phyloP scores from a whole-genome alignment of 2,329 filamentous ascomycete species.

The Neofusicoccum cordaticola region DNA sequence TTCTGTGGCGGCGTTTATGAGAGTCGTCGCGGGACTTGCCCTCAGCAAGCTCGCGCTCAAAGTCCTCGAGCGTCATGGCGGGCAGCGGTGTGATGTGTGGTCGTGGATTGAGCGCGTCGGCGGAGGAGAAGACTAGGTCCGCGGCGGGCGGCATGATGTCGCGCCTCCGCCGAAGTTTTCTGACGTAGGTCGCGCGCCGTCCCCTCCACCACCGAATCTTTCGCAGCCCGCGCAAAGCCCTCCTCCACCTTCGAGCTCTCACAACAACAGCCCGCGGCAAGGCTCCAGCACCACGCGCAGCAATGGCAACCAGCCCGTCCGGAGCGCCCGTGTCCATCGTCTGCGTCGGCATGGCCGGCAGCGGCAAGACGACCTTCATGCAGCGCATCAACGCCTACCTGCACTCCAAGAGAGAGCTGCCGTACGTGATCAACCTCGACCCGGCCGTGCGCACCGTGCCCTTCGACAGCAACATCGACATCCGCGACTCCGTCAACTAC shows the following conservation, averaged over 20 bases:
- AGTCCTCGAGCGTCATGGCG: slow-evolving; percentile 65
- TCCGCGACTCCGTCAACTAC: slow-evolving; percentile 98
- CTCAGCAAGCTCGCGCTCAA: slow-evolving; percentile 72
- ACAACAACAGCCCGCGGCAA: background rate
- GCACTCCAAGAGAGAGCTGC: slow-evolving; percentile 73
- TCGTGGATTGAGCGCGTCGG: background rate
- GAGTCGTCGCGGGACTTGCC: slow-evolving; percentile 56
- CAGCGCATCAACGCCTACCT: slow-evolving; percentile 94
- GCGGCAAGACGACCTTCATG: slow-evolving; percentile 99
- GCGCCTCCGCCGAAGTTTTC: slow-evolving; percentile 13
- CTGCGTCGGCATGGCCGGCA: slow-evolving; percentile 97
- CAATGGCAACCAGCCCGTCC: slow-evolving; percentile 14
- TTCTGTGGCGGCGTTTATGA: slow-evolving; percentile 46
- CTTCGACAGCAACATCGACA: slow-evolving; percentile 97
- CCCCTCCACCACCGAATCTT: slow-evolving; percentile 7
- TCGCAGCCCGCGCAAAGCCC: background rate
- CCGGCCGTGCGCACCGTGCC: slow-evolving; percentile 90
- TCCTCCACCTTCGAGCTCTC: too few species aligned
- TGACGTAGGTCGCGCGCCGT: slow-evolving; percentile 1
- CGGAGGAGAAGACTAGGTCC: slow-evolving; percentile 5
- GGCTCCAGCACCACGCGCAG: background rate
- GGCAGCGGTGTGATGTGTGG: background rate
- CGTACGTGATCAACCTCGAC: slow-evolving; percentile 96
- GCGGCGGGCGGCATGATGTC: slow-evolving; percentile 5
- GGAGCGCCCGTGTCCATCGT: slow-evolving; percentile 70